Conservation (phyloP, 495 filamentous ascomycete species). For the Aspergillus sparsus region DNA sequence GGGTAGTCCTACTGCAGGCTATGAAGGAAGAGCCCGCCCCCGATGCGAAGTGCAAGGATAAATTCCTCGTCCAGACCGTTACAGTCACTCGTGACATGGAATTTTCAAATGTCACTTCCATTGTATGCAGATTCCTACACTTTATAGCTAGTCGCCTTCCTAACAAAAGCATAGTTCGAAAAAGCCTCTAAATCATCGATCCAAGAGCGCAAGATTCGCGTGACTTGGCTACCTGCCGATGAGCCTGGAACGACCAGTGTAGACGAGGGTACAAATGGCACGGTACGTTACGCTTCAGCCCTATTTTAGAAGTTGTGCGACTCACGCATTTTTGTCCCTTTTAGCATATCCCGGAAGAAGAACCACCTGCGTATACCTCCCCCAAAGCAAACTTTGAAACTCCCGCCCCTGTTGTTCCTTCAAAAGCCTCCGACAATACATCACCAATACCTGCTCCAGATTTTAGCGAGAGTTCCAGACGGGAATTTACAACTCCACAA, state of each 20-base stretch:
- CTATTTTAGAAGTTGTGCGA: not conserved
- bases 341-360: constrained; percentile 40
- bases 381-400: constrained; percentile 55
- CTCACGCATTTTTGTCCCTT: constrained; percentile 5
- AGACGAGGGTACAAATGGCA: constrained; percentile 46
- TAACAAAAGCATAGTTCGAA: constrained; percentile 55
- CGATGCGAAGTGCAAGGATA: constrained; percentile 91
- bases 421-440: constrained; percentile 31
- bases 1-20: constrained; percentile 84
- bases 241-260: constrained; percentile 47
- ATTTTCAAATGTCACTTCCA: constrained; percentile 70
- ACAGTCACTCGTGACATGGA: constrained; percentile 81
- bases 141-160: constrained; percentile 1
- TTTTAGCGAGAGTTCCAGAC: constrained; percentile 46
- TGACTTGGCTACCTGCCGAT: constrained; percentile 67
- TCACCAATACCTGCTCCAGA: constrained; percentile 44
- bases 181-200: constrained; percentile 73
- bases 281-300: constrained; percentile 35
- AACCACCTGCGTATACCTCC: constrained; percentile 59
- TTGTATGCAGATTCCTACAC: constrained; percentile 60
- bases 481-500: constrained; percentile 39
- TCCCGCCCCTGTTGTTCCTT: constrained; percentile 43
- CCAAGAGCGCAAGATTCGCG: constrained; percentile 95
- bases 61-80: constrained; percentile 96
- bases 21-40: constrained; percentile 92